Evolutionary conservation across 345 rosid genomes (phyloP).

Genomic region (Boechera divaricarpa): DNA sequence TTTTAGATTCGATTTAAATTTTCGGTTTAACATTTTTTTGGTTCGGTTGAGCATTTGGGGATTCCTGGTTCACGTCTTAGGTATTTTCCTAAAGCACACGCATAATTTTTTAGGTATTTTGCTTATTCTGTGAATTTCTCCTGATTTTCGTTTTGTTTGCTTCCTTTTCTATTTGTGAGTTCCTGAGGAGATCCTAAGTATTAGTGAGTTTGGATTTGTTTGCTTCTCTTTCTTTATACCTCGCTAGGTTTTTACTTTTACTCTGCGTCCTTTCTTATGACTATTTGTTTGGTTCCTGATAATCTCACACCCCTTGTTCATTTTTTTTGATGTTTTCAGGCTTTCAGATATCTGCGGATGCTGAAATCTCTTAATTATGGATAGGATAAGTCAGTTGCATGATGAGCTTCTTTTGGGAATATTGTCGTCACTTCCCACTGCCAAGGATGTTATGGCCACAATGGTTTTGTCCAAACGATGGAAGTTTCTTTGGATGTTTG

Average conservation of each 20-base stretch:
- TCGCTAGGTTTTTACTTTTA: constrained; percentile 13
- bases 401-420: neutral
- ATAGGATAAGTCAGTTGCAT: neutral
- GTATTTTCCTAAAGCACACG: neutral
- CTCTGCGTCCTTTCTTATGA: neutral
- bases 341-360: neutral
- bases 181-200: too few relatives aligned
- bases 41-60: neutral
- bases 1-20: neutral
- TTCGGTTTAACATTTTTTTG: neutral
- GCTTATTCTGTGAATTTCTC: neutral
- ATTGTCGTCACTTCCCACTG: neutral
- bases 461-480: constrained; percentile 22
- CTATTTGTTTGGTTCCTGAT: neutral
- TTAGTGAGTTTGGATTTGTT: neutral
- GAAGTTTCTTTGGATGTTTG: constrained; percentile 10
- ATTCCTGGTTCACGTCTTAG: neutral
- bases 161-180: neutral
- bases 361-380: neutral
- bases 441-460: constrained; percentile 2
- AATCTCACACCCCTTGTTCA: neutral
- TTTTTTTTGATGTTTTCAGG: neutral
- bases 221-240: neutral
- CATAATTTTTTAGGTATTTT: neutral
- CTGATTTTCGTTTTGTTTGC: neutral